These are phyloP conservation scores for Xylogone sp. DNA, from an alignment of 2,329 filamentous ascomycete genomes.

Conservation along the genomic window DNA sequence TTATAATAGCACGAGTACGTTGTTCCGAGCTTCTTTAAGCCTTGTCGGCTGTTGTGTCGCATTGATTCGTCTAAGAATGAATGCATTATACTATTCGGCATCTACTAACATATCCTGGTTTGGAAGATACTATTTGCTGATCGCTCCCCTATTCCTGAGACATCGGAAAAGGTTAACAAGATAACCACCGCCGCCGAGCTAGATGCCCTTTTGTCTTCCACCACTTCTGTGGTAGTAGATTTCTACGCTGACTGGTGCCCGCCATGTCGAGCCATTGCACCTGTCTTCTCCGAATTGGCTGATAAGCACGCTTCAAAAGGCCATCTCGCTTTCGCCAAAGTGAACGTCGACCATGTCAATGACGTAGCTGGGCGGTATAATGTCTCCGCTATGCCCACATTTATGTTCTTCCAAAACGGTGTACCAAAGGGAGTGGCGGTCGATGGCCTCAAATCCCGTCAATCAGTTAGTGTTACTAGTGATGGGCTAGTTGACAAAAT, in stretches of 20 bases:
- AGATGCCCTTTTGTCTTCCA: slow-evolving; percentile 42
- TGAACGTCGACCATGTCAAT: slow-evolving; percentile 53
- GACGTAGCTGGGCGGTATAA: slow-evolving; percentile 46
- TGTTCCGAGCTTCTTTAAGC: background rate
- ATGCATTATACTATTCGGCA: background rate
- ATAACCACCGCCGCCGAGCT: slow-evolving; percentile 44
- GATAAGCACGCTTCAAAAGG: slow-evolving; percentile 33
- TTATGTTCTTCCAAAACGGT: slow-evolving; percentile 56
- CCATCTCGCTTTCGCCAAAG: slow-evolving; percentile 51
- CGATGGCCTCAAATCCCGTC: slow-evolving; percentile 25
- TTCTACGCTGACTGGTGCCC: slow-evolving; percentile 59
- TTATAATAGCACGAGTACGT: background rate
- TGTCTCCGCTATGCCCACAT: slow-evolving; percentile 55
- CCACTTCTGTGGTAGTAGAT: slow-evolving; percentile 50
- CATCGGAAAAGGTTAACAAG: slow-evolving; percentile 24
- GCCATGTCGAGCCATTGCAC: slow-evolving; percentile 57
- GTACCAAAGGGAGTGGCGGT: slow-evolving; percentile 35
- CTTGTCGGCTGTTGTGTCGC: background rate
- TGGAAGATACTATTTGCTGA: background rate
- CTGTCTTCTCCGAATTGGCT: slow-evolving; percentile 48
- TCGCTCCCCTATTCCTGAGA: slow-evolving; percentile 4
- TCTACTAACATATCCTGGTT: background rate
- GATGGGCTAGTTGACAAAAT: slow-evolving; percentile 28
- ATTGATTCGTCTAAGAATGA: background rate
- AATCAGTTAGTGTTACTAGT: slow-evolving; percentile 18